phyloP scores from a whole-genome alignment of 495 filamentous ascomycete genomes.

The Neurospora sp. region DNA sequence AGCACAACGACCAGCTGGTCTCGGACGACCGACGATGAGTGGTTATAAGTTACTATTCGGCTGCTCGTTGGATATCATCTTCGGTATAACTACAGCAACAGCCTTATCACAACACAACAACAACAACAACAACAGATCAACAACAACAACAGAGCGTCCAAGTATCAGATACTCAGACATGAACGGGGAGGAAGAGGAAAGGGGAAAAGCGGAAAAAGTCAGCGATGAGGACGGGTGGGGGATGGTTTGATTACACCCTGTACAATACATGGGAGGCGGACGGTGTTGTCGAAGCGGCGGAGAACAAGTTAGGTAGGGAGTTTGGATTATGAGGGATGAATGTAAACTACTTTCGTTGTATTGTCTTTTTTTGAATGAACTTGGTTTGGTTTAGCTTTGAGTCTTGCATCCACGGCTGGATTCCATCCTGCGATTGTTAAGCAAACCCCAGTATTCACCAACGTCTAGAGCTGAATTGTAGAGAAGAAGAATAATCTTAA shows the following conservation, averaged over 20 bases:
- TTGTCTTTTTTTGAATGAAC: background rate
- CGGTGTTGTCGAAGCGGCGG: background rate
- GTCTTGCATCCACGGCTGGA: accelerated
- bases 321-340: background rate
- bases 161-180: background rate
- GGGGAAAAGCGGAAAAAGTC: background rate
- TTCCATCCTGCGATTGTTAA: background rate
- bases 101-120: background rate
- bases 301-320: background rate
- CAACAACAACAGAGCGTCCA: background rate
- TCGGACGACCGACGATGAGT: background rate
- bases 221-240: background rate
- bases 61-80: no score
- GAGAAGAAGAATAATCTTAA: background rate
- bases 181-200: background rate
- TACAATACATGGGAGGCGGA: background rate
- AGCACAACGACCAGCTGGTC: background rate
- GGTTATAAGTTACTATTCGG: background rate
- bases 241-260: background rate
- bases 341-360: background rate
- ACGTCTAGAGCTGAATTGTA: background rate
- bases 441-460: background rate
- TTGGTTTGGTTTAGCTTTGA: background rate
- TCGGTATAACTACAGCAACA: background rate
- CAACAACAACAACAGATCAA: background rate